A percentile compares a stretch with the other conserved stretches of the same genome.
These are phyloP conservation scores for Datura wrightii DNA, from an alignment of 257 asterid species.

Conservation along the genomic window DNA sequence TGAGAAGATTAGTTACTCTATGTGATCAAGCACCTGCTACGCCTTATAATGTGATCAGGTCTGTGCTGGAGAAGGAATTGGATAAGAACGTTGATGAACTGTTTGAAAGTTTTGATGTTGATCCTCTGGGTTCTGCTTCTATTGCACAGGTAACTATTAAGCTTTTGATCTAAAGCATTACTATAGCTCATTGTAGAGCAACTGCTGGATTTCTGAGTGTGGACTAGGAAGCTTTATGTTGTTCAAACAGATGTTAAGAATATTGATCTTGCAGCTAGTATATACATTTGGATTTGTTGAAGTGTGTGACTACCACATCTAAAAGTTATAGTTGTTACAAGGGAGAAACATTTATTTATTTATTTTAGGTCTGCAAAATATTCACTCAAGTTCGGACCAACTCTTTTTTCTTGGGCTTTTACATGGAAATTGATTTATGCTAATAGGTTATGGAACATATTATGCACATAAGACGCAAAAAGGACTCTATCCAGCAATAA, in stretches of 20 bases:
- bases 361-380: neutral
- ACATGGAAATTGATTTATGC: neutral
- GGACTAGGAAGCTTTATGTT: conserved; percentile 14
- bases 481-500: neutral
- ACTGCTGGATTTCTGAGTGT: neutral
- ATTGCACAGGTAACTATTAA: conserved; percentile 80
- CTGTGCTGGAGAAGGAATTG: conserved; percentile 83
- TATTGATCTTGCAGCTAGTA: neutral
- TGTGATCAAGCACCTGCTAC: conserved; percentile 98
- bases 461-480: neutral
- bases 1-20: conserved; percentile 88
- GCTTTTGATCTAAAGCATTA: neutral
- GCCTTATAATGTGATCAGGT: conserved; percentile 62
- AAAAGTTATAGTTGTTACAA: neutral
- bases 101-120: conserved; percentile 74
- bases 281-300: neutral
- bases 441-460: neutral
- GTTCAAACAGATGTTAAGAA: neutral
- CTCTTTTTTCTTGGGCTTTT: neutral
- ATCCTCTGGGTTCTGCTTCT: conserved; percentile 98
- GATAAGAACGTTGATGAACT: conserved; percentile 70
- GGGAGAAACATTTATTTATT: neutral
- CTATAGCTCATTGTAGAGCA: neutral
- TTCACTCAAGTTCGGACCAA: neutral
- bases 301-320: neutral